Conservation (phyloP, 352 stramenopile genomes). For the Globisporangium nodosum region DNA sequence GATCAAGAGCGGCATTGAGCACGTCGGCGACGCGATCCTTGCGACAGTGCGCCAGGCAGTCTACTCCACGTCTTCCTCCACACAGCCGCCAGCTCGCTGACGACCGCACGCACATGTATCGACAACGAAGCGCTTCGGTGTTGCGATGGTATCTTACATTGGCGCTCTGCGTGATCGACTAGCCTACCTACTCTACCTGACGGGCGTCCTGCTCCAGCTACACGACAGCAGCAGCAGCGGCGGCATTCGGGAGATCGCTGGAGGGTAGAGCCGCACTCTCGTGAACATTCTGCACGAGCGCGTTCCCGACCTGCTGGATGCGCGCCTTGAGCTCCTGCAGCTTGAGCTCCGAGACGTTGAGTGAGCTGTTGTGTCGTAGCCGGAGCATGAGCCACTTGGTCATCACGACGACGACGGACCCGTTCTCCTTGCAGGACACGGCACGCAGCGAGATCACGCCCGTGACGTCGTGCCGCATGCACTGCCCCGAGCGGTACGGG, state of each 20-base stretch:
- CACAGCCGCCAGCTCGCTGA: background rate
- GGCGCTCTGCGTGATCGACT: no score
- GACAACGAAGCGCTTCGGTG: no score
- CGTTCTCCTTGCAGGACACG: slow-evolving; percentile 8
- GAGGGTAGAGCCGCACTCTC: background rate
- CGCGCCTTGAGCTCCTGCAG: slow-evolving; percentile 13
- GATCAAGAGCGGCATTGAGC: slow-evolving; percentile 7
- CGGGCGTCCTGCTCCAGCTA: no score
- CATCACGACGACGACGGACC: slow-evolving; percentile 9
- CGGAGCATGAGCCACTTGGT: slow-evolving; percentile 16
- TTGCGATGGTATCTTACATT: no score
- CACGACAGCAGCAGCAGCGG: background rate
- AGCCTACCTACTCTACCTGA: no score
- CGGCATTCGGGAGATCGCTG: background rate
- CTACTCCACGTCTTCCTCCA: background rate
- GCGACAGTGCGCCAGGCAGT: slow-evolving; percentile 6
- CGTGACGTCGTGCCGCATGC: slow-evolving; percentile 24
- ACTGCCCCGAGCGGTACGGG: slow-evolving; percentile 23
- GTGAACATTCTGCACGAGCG: slow-evolving; percentile 9
- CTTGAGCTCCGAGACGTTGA: slow-evolving; percentile 5
- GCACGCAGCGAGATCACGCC: slow-evolving; percentile 13
- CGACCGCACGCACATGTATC: background rate
- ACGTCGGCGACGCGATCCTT: slow-evolving; percentile 12
- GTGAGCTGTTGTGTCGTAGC: slow-evolving; percentile 11
- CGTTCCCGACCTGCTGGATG: slow-evolving; percentile 5